Percentiles rank a stretch among this genome's conserved stretches.
Conservation (phyloP, 192 early-diverging fungal species). For the Mortierella alpina region DNA sequence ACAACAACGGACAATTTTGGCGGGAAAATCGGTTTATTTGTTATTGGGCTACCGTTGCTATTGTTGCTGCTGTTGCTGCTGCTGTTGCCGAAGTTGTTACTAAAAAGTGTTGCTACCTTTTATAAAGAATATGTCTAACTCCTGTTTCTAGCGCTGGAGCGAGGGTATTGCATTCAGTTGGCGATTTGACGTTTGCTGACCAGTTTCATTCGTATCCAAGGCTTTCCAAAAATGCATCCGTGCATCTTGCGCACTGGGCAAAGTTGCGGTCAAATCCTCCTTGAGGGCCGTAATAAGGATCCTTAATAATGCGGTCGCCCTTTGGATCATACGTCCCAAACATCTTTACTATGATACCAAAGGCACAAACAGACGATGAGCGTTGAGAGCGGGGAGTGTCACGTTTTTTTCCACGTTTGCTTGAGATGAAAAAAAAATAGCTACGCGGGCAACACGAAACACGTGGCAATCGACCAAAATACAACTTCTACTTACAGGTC, state of each 20-base stretch:
- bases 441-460: no score
- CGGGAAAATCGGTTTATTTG: no score
- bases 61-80: no score
- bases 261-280: conserved; percentile 86
- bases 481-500: conserved; percentile 20
- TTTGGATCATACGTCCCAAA: conserved; percentile 86
- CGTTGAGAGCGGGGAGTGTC: neutral
- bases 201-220: conserved; percentile 55
- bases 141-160: neutral
- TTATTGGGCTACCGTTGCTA: no score
- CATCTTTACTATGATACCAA: conserved; percentile 59
- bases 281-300: conserved; percentile 63
- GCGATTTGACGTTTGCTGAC: neutral
- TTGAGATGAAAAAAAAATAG: neutral
- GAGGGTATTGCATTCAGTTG: no score
- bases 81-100: no score
- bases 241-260: conserved; percentile 76
- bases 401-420: neutral
- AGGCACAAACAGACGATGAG: neutral
- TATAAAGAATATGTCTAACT: neutral
- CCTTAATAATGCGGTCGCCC: conserved; percentile 77
- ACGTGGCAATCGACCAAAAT: no score
- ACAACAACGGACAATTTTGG: no score
- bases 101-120: no score
- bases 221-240: conserved; percentile 73